Evolutionary conservation across 2,329 filamentous ascomycete species (phyloP), one percentile per base, ranked within the genome.

Genomic region (Zelopaecilomyces penicillatus): DNA sequence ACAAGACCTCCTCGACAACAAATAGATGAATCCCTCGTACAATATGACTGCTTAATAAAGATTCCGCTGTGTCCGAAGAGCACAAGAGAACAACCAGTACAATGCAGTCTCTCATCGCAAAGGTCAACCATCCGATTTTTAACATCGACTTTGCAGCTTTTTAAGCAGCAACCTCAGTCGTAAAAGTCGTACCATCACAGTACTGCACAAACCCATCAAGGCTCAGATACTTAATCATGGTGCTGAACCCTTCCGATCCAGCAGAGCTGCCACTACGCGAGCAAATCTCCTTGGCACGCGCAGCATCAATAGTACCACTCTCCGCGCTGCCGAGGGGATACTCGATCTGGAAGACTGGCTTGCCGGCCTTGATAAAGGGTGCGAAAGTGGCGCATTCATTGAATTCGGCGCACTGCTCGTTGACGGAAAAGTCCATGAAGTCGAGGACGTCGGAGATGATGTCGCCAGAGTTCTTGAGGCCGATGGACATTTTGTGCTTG

Each of bases 311-410:
- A 4, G 52, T 45, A 61, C 61, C 56, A 6, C 59, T 59, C 7
- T 70, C 72, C 6, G 67, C 70, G 39, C 73, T 66, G 19, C 19
- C 19, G 19, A 19, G 19, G 3, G 79, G 79, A 54, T 86, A 87
- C 64, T 87, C 83, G 50, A 86, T 83, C 57, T 85, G 76, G 58
- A 85, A 85, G 30, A 87, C 82, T 2, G 82, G 82, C 60, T 85
- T 85, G 30, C 69, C 68, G 5, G 71, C 73, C 7, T 70, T 54
- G 45, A 81, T 71, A 55, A 85, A 85, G 4, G 71, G 61, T 2
- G 65, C 61, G 57, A 79, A 85, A 2, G 62, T 70, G 30, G 65
- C 63, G 56, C 82, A 85, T 58, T 85, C 80, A 6, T 63, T 46
- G 53, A 76, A 77, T 56, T 81, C 54, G 9, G 73, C 70, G 58